Base-by-base conservation (phyloP, 2,329 filamentous ascomycete genomes). In the Penicillium vulpinum region DNA sequence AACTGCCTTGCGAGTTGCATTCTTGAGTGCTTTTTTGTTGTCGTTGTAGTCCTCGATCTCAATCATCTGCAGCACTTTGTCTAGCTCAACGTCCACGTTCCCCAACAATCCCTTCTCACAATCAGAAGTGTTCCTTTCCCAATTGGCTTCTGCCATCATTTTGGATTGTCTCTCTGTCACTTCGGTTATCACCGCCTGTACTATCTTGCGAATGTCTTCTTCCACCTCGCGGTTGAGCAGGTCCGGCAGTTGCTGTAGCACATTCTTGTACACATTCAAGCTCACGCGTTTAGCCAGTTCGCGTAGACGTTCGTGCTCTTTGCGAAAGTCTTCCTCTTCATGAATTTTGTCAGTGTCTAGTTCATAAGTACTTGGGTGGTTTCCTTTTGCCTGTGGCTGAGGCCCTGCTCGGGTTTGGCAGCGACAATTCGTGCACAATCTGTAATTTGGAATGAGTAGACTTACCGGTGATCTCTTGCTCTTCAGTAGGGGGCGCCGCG, bases 111-210 rank as follows among this genome's bases (percentile, higher is more conserved):
- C 11, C 7, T 1, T 18, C 7, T 7, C 26, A 21, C 10, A 16
- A 10, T 9, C 11, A 45, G 28, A 4, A 21, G 21, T 5, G n/a
- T 11, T 6, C 2, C 8, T 2, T 15, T 24, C 22, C 15, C 3
- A n/a, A n/a, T 33, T 4, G n/a, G 13, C 28, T 8, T 33, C 0
- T 2, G n/a, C 5, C 3, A 21, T 18, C n/a, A 1, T 8, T 7
- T 22, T 7, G 8, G 16, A 24, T 24, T 4, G 29, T 15, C 22
- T 29, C 11, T 4, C n/a, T 15, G 24, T 8, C 6, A 33, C 16
- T 21, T 5, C 15, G 15, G 2, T n/a, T 11, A 26, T 36, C 31
- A 38, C 46, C 5, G 3, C 8, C 10, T 3, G 13, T 4, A 48
- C 35, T 24, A 18, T 22, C 3, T 4, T 10, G 22, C 36, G 22